These are phyloP conservation scores for Pisolithus microcarpus DNA, from an alignment of 768 basidiomycete genomes.

Conservation along the genomic window DNA sequence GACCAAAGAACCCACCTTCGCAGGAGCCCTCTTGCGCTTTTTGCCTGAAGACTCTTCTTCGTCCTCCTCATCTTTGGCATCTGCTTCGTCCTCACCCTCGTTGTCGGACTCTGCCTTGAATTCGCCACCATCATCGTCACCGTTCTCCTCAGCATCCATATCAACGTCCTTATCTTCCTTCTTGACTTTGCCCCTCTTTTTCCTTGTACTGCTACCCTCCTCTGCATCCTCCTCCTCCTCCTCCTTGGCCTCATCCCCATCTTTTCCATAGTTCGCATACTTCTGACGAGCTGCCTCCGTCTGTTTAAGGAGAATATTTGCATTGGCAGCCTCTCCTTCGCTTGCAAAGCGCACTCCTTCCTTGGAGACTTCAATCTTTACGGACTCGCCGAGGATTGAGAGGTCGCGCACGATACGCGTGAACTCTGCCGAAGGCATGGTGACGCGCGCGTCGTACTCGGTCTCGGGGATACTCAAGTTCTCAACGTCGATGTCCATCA, in stretches of 20 bases:
- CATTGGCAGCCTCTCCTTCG: constrained; percentile 93
- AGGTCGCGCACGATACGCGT: constrained; percentile 90
- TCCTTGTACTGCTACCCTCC: constrained; percentile 23
- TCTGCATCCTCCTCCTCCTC: constrained; percentile 36
- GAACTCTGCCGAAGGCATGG: constrained; percentile 83
- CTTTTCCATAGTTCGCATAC: constrained; percentile 36
- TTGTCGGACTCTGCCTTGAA: constrained; percentile 40
- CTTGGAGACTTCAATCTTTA: constrained; percentile 92
- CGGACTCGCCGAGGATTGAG: constrained; percentile 82
- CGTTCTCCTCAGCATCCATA: constrained; percentile 45
- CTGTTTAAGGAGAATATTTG: constrained; percentile 76
- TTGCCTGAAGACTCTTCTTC: constrained; percentile 47
- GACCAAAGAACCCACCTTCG: constrained; percentile 36
- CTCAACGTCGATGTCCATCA: constrained; percentile 99
- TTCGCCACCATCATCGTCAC: constrained; percentile 38
- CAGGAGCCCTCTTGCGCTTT: constrained; percentile 57
- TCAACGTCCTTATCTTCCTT: constrained; percentile 37
- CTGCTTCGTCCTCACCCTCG: constrained; percentile 38
- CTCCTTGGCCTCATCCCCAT: constrained; percentile 37
- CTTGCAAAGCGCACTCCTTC: constrained; percentile 90
- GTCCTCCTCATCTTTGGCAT: constrained; percentile 35
- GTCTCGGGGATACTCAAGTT: constrained; percentile 94
- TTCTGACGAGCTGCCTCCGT: constrained; percentile 45
- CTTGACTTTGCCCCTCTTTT: constrained; percentile 36
- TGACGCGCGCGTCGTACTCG: constrained; percentile 89